These are phyloP conservation scores for Somion occarium DNA, from an alignment of 1,284 basidiomycete species.

Conservation along the genomic window DNA sequence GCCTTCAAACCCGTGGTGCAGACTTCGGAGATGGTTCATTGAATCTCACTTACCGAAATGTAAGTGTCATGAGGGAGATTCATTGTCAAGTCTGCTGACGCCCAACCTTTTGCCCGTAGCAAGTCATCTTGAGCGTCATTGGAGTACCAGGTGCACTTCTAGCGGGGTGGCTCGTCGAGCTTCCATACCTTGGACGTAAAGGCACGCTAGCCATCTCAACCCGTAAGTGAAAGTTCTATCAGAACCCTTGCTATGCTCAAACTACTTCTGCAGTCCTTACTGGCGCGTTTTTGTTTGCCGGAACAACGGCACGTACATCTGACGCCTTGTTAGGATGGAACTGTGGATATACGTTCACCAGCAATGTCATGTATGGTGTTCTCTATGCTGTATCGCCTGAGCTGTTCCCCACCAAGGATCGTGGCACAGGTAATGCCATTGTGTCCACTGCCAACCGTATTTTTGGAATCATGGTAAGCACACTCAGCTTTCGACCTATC, in stretches of 20 bases:
- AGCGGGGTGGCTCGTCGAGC: conserved; percentile 53
- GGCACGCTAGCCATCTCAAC: conserved; percentile 60
- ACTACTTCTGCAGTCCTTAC: conserved; percentile 43
- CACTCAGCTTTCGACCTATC: neutral
- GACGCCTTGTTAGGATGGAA: conserved; percentile 69
- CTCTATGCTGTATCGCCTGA: conserved; percentile 65
- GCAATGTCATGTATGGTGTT: conserved; percentile 72
- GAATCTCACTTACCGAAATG: conserved; percentile 66
- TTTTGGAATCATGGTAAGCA: conserved; percentile 56
- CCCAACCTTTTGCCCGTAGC: conserved; percentile 29
- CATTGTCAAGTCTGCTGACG: conserved; percentile 3
- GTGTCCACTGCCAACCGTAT: conserved; percentile 55
- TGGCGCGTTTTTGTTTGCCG: conserved; percentile 64
- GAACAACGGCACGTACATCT: conserved; percentile 60
- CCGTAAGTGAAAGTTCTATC: conserved; percentile 22
- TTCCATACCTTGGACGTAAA: conserved; percentile 51
- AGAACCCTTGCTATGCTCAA: neutral
- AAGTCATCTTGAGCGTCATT: conserved; percentile 61
- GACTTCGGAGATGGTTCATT: conserved; percentile 57
- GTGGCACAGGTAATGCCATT: conserved; percentile 71
- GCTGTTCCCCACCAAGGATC: conserved; percentile 65
- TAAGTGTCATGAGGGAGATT: conserved; percentile 28
- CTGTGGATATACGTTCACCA: conserved; percentile 53
- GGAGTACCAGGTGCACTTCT: conserved; percentile 63
- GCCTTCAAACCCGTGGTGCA: conserved; percentile 55